phyloP scores from a whole-genome alignment of 2,329 filamentous ascomycete species.

The Pseudocercospora eumusae region DNA sequence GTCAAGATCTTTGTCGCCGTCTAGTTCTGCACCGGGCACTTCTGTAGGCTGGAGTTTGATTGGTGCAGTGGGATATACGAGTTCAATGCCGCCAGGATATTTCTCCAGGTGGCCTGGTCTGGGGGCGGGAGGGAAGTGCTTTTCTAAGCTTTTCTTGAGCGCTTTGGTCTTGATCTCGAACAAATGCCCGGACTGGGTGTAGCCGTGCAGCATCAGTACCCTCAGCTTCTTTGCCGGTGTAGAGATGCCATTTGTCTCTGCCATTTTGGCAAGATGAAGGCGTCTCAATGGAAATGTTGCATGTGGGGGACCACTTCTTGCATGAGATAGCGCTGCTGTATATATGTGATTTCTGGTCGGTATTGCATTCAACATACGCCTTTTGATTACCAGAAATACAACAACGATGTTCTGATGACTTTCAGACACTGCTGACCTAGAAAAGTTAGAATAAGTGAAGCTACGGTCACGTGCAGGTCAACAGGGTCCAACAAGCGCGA shows the following conservation, averaged over 20 bases:
- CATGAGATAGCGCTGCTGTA: not conserved
- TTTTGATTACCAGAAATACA: not conserved
- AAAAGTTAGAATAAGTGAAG: conserved; percentile 2
- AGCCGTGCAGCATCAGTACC: conserved; percentile 64
- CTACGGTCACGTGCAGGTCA: not conserved
- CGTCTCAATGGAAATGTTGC: not conserved
- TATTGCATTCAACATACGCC: not conserved
- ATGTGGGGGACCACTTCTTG: no score
- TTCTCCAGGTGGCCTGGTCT: conserved; percentile 44
- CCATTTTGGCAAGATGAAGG: conserved; percentile 9
- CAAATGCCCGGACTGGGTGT: conserved; percentile 82
- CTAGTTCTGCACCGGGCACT: conserved; percentile 60
- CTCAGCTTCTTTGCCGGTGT: conserved; percentile 41
- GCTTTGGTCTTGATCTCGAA: conserved; percentile 89
- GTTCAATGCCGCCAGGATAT: conserved; percentile 45
- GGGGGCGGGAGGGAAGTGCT: conserved; percentile 66
- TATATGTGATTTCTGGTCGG: not conserved
- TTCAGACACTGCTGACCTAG: not conserved
- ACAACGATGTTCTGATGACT: not conserved
- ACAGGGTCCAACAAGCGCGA: not conserved
- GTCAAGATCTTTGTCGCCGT: conserved; percentile 48
- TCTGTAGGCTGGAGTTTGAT: conserved; percentile 48
- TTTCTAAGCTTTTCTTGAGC: conserved; percentile 75
- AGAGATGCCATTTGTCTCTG: conserved; percentile 15
- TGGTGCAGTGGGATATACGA: conserved; percentile 52